Conservation (phyloP, 176 grass and related monocot genomes). For the Zizania latifolia region DNA sequence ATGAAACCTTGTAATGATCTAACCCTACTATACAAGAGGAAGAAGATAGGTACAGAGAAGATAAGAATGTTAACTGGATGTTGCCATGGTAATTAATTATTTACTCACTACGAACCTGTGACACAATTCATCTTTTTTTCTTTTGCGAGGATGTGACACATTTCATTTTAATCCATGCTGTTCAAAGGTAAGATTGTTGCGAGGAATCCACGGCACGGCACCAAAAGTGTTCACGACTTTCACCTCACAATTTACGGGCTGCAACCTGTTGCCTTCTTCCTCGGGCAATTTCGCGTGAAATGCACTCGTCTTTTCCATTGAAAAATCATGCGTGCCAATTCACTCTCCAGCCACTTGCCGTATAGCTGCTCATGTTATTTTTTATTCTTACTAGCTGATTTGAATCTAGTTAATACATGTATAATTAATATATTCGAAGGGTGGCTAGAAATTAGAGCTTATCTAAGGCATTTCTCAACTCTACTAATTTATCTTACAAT, state of each 20-base stretch:
- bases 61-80: too few relatives aligned
- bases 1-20: background rate
- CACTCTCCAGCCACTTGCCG: background rate
- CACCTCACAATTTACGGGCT: background rate
- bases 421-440: too few relatives aligned
- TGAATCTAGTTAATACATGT: too few relatives aligned
- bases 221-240: background rate
- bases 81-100: too few relatives aligned
- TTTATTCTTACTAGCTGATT: too few relatives aligned
- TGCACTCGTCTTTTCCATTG: background rate
- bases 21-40: background rate
- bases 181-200: background rate
- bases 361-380: too few relatives aligned
- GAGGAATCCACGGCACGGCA: background rate
- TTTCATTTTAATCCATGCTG: background rate
- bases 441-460: too few relatives aligned
- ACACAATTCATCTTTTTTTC: too few relatives aligned
- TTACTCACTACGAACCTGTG: too few relatives aligned
- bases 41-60: too few relatives aligned
- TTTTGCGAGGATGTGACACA: background rate
- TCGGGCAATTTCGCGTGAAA: background rate
- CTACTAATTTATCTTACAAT: too few relatives aligned
- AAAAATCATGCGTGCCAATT: background rate
- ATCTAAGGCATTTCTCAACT: too few relatives aligned
- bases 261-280: background rate